These are phyloP conservation scores for Candida sojae DNA, from an alignment of 1,139 yeast species.

Conservation along the genomic window DNA sequence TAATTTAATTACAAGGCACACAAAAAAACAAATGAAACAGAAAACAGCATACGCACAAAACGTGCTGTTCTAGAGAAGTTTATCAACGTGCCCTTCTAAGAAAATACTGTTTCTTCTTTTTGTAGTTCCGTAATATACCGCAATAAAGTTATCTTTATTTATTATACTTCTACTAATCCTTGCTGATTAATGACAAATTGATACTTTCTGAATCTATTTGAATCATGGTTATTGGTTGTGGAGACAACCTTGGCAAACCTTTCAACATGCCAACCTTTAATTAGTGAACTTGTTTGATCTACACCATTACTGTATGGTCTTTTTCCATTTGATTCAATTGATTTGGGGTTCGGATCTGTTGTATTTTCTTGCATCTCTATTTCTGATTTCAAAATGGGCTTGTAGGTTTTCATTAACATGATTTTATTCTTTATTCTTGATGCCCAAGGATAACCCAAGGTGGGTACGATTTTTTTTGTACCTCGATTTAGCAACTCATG, in stretches of 20 bases:
- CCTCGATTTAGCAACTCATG: constrained; percentile 15
- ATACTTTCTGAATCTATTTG: constrained; percentile 13
- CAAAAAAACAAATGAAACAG: too few relatives aligned
- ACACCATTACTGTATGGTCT: not conserved
- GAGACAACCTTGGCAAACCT: constrained; percentile 29
- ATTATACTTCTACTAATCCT: constrained; percentile 15
- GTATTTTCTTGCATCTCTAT: not conserved
- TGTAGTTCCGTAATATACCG: too few relatives aligned
- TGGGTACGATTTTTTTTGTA: constrained; percentile 34
- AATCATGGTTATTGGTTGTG: constrained; percentile 14
- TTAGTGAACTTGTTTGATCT: constrained; percentile 8
- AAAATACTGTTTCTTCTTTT: too few relatives aligned
- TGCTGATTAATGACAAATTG: constrained; percentile 18
- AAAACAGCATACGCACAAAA: too few relatives aligned
- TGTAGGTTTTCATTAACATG: constrained; percentile 35
- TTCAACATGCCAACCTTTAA: constrained; percentile 30
- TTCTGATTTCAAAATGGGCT: constrained; percentile 20
- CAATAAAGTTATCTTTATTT: not conserved
- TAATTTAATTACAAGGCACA: too few relatives aligned
- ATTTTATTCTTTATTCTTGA: constrained; percentile 33
- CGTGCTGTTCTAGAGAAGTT: too few relatives aligned
- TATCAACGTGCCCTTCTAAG: too few relatives aligned
- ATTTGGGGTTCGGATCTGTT: too few relatives aligned
- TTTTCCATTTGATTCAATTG: not conserved
- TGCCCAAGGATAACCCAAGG: constrained; percentile 46